Conservation (phyloP, 2,329 filamentous ascomycete genomes). For the Pseudonectria buxi region DNA sequence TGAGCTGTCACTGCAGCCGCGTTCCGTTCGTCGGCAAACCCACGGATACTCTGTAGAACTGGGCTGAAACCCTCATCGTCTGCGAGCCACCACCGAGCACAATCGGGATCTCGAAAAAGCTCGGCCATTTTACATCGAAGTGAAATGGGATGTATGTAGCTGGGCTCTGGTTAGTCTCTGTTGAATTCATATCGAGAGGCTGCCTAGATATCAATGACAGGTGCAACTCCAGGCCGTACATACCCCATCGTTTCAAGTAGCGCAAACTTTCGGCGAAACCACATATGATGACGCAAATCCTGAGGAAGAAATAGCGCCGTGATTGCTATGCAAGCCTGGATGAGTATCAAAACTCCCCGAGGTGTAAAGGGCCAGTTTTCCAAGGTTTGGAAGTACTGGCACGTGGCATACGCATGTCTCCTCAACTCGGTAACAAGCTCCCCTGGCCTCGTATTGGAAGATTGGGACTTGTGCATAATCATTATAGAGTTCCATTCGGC, state of each 20-base stretch:
- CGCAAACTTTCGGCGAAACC: constrained; percentile 74
- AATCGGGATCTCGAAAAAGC: constrained; percentile 63
- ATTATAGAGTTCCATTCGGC: constrained; percentile 74
- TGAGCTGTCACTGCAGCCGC: constrained; percentile 50
- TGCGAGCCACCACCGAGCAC: constrained; percentile 84
- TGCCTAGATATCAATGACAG: background rate
- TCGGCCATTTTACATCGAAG: constrained; percentile 71
- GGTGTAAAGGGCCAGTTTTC: constrained; percentile 64
- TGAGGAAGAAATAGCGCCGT: constrained; percentile 73
- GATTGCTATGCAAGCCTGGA: constrained; percentile 71
- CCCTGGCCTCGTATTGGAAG: constrained; percentile 49
- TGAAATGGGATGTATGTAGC: constrained; percentile 74
- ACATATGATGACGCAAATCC: constrained; percentile 65
- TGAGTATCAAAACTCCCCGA: constrained; percentile 61
- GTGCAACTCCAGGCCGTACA: constrained; percentile 24
- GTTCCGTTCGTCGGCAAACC: constrained; percentile 74
- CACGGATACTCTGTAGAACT: constrained; percentile 68
- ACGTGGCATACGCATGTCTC: constrained; percentile 60
- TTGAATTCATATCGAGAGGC: background rate
- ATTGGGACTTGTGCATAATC: constrained; percentile 74
- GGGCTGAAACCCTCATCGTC: constrained; percentile 69
- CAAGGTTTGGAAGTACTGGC: constrained; percentile 73
- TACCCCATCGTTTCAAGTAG: constrained; percentile 73
- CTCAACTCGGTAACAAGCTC: constrained; percentile 48
- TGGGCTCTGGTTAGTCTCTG: constrained; percentile 29